Evolutionary conservation across 2,329 filamentous ascomycete genomes (phyloP), one percentile per base, ranked within the genome.

Genomic region (Aspergillus pseudoterreus): DNA sequence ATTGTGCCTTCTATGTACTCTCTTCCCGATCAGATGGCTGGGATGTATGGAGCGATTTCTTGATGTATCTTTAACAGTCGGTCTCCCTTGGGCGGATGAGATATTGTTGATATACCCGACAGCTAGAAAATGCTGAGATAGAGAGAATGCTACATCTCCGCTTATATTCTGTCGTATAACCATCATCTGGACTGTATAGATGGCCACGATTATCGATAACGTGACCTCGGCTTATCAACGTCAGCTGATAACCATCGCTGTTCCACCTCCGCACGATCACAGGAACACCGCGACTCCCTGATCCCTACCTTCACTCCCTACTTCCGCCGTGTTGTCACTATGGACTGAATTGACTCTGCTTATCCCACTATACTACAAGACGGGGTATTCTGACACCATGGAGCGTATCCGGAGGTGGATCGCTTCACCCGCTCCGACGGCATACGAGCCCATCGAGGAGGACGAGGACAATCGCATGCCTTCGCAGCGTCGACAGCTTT

Each of bases 321-420:
- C 27, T 30, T 11, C 11, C 27, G 27, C 27, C 8, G 10, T 30
- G 27, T 11, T 30, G 27, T 11, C 10, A 10, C 10, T 30, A 30
- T 30, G 27, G 27, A 30, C 27, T 54, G 56, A 43, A 15, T 53
- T 47, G 51, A 46, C 15, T 52, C 21, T 3, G 17, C 49, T 15
- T n/a, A 22, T 24, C 22, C 19, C 30, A n/a, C 22, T 38, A 45
- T 39, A 49, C 45, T 10, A 14, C 19, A 15, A 17, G 43, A 32
- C 55, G 47, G 45, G 45, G 33, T 33, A 22, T 33, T 17, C 11
- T 17, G 15, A 24, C 22, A 30, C 24, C 21, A 72, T 73, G 70
- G 63, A 70, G 44, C 64, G 69, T 48, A 55, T 74, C 30, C 64
- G 67, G 51, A 61, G 59, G 50, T 57, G 71, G 49, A 57, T 73